These are phyloP conservation scores for Aegilops tauschii DNA, from an alignment of 176 grass and related monocot species.

Conservation along the genomic window DNA sequence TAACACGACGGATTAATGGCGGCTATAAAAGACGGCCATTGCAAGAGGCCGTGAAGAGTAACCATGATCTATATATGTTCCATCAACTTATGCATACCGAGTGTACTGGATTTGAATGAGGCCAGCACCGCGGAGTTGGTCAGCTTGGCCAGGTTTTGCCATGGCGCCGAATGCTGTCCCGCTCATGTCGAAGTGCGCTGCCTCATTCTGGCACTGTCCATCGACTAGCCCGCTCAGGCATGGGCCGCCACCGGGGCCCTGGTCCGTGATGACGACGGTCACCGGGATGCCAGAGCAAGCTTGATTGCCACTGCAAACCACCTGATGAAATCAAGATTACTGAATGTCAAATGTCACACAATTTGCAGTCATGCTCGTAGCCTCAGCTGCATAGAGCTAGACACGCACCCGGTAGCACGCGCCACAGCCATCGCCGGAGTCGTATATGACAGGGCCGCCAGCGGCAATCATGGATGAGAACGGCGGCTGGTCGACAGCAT, in stretches of 20 bases:
- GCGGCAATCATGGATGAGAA: constrained; percentile 83
- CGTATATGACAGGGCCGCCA: constrained; percentile 68
- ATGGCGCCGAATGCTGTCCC: constrained; percentile 81
- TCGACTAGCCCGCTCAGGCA: constrained; percentile 38
- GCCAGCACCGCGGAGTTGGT: constrained; percentile 63
- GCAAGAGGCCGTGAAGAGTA: not conserved
- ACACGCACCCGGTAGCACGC: constrained; percentile 66
- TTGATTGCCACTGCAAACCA: constrained; percentile 54
- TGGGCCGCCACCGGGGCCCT: constrained; percentile 58
- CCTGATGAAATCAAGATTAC: constrained; percentile 39
- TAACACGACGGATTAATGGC: not conserved
- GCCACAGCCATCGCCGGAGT: constrained; percentile 70
- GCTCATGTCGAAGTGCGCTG: constrained; percentile 85
- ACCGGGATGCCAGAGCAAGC: constrained; percentile 71
- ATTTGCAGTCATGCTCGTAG: not conserved
- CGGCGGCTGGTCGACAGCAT: constrained; percentile 59
- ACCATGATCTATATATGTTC: not conserved
- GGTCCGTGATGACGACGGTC: constrained; percentile 66
- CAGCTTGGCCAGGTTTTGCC: constrained; percentile 53
- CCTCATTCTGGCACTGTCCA: constrained; percentile 36
- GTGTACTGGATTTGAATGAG: constrained; percentile 63
- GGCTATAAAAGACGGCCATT: not conserved
- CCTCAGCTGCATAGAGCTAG: not conserved
- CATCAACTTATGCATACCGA: constrained; percentile 29
- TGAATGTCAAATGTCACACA: not conserved